Base-by-base conservation (phyloP, 352 stramenopile species). In the Pythium brachiatum region DNA sequence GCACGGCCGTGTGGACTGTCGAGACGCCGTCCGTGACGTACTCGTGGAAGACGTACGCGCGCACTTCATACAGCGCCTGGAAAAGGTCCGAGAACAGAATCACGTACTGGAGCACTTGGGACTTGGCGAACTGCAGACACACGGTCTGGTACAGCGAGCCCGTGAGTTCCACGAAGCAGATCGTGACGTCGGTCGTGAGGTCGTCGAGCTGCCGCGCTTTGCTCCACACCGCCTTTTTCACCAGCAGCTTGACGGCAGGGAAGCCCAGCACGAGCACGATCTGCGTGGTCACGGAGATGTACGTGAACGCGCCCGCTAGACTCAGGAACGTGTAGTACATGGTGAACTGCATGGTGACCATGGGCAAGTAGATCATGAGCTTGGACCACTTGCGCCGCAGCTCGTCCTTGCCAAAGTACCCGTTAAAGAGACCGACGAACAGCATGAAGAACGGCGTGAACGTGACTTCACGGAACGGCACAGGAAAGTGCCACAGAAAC, bases 151-250 rank as follows among this genome's bases (percentile, higher is more conserved):
- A 73, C 44, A 79, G 55, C 13, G 63, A 57, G 9, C 53, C 64
- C 18, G 70, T 69, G 23, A 80, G 71, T 56, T 80, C 72, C 11
- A 78, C 62, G 11, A 80, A 58, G 60, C 69, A 79, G 6, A 83
- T 64, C n/a, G 70, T 77, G n/a, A 83, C 70, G 32, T 80, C 72
- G 13, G 75, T 74, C 31, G 59, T 76, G 18, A 83, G 47, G 60
- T 80, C 75, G 21, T 58, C 68, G 11, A 83, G 62, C 23, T 70
- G 64, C 15, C 67, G 58, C 36, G 72, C 70, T 12, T 74, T 57
- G n/a, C 50, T 52, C 72, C 75, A 80, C 9, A 66, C 51, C 12
- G 63, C 44, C 5, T 64, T 64, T 39, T 76, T 77, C 18, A 75
- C 12, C 7, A 59, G 11, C 25, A 70, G 34, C 44, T 72, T 66